phyloP scores from a whole-genome alignment of 306 rosid species.

The Phaseolus lunatus region DNA sequence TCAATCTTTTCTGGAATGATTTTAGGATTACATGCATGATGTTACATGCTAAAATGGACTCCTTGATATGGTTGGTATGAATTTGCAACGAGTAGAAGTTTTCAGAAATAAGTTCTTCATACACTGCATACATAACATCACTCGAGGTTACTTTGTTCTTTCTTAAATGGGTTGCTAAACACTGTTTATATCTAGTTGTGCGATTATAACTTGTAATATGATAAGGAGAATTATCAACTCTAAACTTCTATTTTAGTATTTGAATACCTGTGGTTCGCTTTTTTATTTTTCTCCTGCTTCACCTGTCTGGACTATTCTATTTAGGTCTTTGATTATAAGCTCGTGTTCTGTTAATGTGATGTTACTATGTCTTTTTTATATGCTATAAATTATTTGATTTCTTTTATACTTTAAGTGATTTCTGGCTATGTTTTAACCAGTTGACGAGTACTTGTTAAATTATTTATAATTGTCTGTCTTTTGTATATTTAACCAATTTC shows the following conservation, averaged over 20 bases:
- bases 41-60: not conserved
- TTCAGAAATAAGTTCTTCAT: not conserved
- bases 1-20: not conserved
- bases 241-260: not conserved
- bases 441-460: not conserved
- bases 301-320: not conserved
- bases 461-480: not conserved
- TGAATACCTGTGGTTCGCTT: not conserved
- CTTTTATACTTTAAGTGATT: not conserved
- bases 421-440: not conserved
- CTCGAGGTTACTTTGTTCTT: not conserved
- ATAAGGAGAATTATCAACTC: not conserved
- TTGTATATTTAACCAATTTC: not conserved
- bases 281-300: not conserved
- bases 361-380: not conserved
- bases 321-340: not conserved
- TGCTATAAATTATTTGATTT: slow-evolving; percentile 12
- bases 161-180: not conserved
- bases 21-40: not conserved
- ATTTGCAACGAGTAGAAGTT: not conserved
- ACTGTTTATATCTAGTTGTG: not conserved
- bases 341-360: not conserved
- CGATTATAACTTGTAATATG: not conserved
- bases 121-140: not conserved
- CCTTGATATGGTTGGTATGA: slow-evolving; percentile 3